A percentile compares a stretch with the other conserved stretches of the same genome.
phyloP scores from a whole-genome alignment of 2,329 filamentous ascomycete genomes.

The Penicillium brasilianum region DNA sequence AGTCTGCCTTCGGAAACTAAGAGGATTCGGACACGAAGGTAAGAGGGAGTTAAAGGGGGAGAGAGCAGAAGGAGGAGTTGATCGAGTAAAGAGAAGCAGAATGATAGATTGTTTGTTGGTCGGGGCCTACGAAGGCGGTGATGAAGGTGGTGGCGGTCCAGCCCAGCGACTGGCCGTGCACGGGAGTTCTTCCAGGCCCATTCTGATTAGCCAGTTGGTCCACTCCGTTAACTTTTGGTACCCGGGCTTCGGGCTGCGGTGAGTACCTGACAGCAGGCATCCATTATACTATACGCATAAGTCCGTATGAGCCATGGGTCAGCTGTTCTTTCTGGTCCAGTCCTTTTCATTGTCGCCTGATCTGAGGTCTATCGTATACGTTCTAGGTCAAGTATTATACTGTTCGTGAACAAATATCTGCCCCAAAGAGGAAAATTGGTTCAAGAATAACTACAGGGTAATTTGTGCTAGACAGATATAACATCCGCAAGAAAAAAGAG shows the following conservation, averaged over 20 bases:
- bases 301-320: neutral
- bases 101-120: constrained; percentile 29
- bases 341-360: constrained; percentile 13
- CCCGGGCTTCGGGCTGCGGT: neutral
- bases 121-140: constrained; percentile 31
- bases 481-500: constrained; percentile 29
- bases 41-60: constrained; percentile 17
- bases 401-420: neutral
- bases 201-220: neutral
- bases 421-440: constrained; percentile 22
- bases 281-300: neutral
- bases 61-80: constrained; percentile 20
- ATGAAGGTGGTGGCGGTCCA: constrained; percentile 31
- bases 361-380: neutral
- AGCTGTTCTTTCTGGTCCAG: neutral
- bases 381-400: neutral
- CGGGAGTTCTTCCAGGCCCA: neutral
- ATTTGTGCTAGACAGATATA: constrained; percentile 41
- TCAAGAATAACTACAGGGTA: constrained; percentile 42
- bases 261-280: constrained; percentile 3
- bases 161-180: constrained; percentile 15
- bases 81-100: constrained; percentile 19
- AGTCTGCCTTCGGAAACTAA: constrained; percentile 7
- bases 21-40: constrained; percentile 3
- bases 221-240: neutral